Conservation (phyloP, 2,329 filamentous ascomycete genomes). For the Anisogramma anomala region DNA sequence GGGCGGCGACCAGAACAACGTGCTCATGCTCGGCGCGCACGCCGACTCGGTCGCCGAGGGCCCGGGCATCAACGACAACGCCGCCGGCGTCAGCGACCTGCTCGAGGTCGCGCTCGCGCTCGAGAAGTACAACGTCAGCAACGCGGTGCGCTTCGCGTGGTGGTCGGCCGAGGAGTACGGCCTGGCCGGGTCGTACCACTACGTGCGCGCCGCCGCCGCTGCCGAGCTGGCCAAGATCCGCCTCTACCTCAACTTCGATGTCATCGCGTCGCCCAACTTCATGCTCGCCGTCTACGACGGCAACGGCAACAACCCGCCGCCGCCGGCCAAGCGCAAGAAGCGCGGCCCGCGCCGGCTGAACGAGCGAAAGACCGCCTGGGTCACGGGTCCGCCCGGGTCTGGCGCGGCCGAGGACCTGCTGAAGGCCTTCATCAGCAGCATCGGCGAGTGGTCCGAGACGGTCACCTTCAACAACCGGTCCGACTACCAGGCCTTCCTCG, state of each 20-base stretch:
- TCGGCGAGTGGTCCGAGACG: constrained; percentile 40
- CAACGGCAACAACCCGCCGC: constrained; percentile 45
- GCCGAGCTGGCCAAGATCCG: constrained; percentile 21
- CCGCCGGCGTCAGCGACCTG: constrained; percentile 20
- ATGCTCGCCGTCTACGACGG: constrained; percentile 47
- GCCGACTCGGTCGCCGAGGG: constrained; percentile 23
- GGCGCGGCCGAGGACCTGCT: constrained; percentile 21
- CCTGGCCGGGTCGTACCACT: constrained; percentile 20
- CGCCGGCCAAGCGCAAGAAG: too few species aligned
- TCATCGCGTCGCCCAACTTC: constrained; percentile 41
- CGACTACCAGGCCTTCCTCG: constrained; percentile 58
- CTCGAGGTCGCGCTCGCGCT: constrained; percentile 20
- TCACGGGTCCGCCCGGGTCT: constrained; percentile 22
- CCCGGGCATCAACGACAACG: constrained; percentile 24
- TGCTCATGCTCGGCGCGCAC: constrained; percentile 22
- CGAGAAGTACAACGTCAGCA: constrained; percentile 19
- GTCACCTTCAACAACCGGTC: constrained; percentile 42
- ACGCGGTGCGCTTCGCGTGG: constrained; percentile 24
- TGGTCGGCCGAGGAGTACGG: constrained; percentile 26
- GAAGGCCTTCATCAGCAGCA: constrained; percentile 26
- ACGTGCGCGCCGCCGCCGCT: constrained; percentile 18
- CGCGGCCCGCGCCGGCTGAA: too few species aligned
- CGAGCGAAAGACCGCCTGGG: too few species aligned
- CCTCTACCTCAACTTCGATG: constrained; percentile 45
- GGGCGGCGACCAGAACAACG: constrained; percentile 13